phyloP scores from a whole-genome alignment of 306 rosid species.

The Quercus alba region DNA sequence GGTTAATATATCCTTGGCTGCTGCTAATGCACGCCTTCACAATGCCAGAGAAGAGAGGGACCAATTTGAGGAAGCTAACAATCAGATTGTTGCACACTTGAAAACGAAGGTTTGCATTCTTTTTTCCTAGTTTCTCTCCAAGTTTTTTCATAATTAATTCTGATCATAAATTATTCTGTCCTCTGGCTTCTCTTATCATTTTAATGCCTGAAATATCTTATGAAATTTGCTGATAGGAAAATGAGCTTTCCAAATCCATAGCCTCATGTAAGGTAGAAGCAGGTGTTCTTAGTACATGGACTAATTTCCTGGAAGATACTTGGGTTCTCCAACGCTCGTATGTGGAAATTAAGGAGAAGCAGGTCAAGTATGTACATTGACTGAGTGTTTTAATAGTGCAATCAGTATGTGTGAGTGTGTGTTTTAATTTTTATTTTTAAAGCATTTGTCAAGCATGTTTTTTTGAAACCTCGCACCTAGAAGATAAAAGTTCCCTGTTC shows the following conservation, averaged over 20 bases:
- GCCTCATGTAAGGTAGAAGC: conserved; percentile 71
- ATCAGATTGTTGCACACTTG: conserved; percentile 81
- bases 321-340: conserved; percentile 77
- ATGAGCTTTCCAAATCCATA: conserved; percentile 74
- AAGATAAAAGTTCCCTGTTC: background rate
- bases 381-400: conserved; percentile 21
- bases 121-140: background rate
- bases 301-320: conserved; percentile 94
- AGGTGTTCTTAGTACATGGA: conserved; percentile 80
- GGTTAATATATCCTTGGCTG: conserved; percentile 83
- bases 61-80: conserved; percentile 96
- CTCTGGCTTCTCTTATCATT: conserved; percentile 8
- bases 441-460: background rate
- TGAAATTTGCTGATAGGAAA: conserved; percentile 63
- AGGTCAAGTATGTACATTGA: conserved; percentile 62
- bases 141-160: conserved; percentile 7
- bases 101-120: conserved; percentile 58
- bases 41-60: conserved; percentile 93
- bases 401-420: background rate
- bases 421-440: background rate
- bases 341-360: conserved; percentile 68
- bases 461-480: background rate
- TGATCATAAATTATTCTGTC: background rate
- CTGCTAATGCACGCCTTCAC: conserved; percentile 80
- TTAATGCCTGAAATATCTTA: conserved; percentile 18